Conservation (phyloP, 148 eudicot species). For the Euryodendron excelsum region DNA sequence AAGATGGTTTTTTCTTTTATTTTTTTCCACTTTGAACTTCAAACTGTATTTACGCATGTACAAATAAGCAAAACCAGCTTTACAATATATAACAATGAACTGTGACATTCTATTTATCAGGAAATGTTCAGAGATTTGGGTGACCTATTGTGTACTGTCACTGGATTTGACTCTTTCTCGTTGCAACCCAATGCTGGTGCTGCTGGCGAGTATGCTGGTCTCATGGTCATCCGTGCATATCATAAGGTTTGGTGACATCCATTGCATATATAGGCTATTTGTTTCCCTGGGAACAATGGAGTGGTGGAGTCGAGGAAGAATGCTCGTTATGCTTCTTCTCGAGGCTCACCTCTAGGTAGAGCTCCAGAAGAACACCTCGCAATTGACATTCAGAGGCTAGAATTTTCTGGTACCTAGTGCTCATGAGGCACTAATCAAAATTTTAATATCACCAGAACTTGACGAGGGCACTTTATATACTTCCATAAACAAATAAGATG, state of each 20-base stretch:
- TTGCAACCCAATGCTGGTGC: slow-evolving; percentile 99
- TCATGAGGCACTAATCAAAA: neutral
- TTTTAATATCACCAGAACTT: neutral
- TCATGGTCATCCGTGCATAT: slow-evolving; percentile 98
- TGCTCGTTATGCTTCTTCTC: slow-evolving; percentile 6
- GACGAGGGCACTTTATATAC: neutral
- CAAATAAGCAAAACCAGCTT: slow-evolving; percentile 1
- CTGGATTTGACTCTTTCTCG: slow-evolving; percentile 95
- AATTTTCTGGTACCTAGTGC: neutral
- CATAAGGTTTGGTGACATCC: slow-evolving; percentile 62
- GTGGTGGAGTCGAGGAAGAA: neutral
- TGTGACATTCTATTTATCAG: slow-evolving; percentile 34
- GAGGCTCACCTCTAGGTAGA: neutral
- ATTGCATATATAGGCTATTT: neutral
- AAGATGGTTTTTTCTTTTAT: neutral
- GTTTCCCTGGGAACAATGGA: neutral
- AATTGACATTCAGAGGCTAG: neutral
- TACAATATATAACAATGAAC: neutral
- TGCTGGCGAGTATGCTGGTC: slow-evolving; percentile 95
- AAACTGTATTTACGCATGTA: neutral
- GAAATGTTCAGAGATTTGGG: slow-evolving; percentile 92
- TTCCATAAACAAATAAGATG: neutral
- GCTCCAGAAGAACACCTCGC: neutral
- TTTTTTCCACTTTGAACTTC: neutral
- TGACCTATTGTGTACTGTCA: slow-evolving; percentile 71